phyloP scores from a whole-genome alignment of 768 basidiomycete species.

The Amanita polypyramis region DNA sequence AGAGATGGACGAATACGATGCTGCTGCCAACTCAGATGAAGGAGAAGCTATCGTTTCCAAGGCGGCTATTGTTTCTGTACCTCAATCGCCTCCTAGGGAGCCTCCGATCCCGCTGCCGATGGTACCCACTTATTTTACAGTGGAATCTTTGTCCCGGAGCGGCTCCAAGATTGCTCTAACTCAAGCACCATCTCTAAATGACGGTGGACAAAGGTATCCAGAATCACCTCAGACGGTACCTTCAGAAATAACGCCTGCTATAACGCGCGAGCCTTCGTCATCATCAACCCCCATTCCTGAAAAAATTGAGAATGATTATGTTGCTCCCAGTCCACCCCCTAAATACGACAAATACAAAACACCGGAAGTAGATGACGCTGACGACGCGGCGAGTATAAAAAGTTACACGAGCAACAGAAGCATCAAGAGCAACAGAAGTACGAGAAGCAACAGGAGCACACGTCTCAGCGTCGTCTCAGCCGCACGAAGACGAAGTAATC shows the following conservation, averaged over 20 bases:
- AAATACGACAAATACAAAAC: conserved; percentile 13
- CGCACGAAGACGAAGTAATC: conserved; percentile 52
- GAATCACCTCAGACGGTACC: conserved; percentile 5
- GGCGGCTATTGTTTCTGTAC: conserved; percentile 34
- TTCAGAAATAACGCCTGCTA: not conserved
- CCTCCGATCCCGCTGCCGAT: conserved; percentile 6
- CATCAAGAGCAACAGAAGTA: conserved; percentile 24
- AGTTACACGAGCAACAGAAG: conserved; percentile 23
- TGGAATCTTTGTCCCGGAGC: conserved; percentile 6
- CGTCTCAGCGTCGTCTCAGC: conserved; percentile 43
- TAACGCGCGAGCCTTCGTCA: conserved; percentile 1
- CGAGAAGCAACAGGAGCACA: conserved; percentile 7
- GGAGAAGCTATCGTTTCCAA: conserved; percentile 33
- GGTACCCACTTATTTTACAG: conserved; percentile 10
- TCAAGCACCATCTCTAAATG: not conserved
- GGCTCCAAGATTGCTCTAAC: conserved; percentile 3
- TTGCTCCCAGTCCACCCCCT: not conserved
- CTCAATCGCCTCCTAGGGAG: conserved; percentile 16
- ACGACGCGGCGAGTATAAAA: conserved; percentile 29
- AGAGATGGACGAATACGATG: conserved; percentile 59
- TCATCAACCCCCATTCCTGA: not conserved
- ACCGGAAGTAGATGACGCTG: conserved; percentile 14
- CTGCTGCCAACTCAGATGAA: conserved; percentile 20
- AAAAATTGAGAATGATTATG: too few relatives aligned
- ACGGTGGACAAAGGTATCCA: not conserved